Base-by-base conservation (phyloP, 2,329 filamentous ascomycete genomes). In the Trichophyton mentagrophytes region DNA sequence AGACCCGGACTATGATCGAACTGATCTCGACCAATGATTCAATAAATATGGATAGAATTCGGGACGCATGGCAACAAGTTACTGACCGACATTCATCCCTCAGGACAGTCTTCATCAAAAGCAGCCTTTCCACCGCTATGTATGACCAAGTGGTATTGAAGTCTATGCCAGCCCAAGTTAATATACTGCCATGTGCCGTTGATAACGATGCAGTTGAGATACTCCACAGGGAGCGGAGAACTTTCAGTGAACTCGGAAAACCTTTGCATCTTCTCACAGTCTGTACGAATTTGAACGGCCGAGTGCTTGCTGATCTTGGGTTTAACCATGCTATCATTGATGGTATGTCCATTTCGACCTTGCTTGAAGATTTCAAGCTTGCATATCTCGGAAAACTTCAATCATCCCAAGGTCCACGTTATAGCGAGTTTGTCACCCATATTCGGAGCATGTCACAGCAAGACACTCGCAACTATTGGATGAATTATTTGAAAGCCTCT, bases 311-410 rank as follows among this genome's bases (percentile, higher is more conserved):
- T 36, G 74, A 73, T 57, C 65, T 78, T 6, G 76, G 70, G 11
- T 42, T 78, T 51, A 77, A 72, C 62, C 76, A 78, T 63, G 73
- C 72, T 9, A 73, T 78, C 60, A 73, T 71, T 61, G 77, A 79
- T 64, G 77, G 76, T 0, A 71, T 69, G n/a, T 78, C 76, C 0
- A 71, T 76, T 22, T 68, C 72, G 1, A 73, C 75, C 55, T 63
- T 78, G 7, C 65, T 76, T 7, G 66, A 68, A 5, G 76, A 78
- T 59, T 65, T 77, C 0, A 68, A 67, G 2, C 63, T 67, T 3
- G 73, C 72, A 6, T 77, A 77, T 56, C 67, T 70, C 6, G 65
- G 67, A 22, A 67, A 67, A 40, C 60, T 74, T 1, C 64, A 67
- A 6, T 62, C 67, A 17, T 66, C 68, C 25, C 40, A 62, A 1